Base-by-base conservation (phyloP, 2,329 filamentous ascomycete genomes). In the Ophiocordyceps sinensis region DNA sequence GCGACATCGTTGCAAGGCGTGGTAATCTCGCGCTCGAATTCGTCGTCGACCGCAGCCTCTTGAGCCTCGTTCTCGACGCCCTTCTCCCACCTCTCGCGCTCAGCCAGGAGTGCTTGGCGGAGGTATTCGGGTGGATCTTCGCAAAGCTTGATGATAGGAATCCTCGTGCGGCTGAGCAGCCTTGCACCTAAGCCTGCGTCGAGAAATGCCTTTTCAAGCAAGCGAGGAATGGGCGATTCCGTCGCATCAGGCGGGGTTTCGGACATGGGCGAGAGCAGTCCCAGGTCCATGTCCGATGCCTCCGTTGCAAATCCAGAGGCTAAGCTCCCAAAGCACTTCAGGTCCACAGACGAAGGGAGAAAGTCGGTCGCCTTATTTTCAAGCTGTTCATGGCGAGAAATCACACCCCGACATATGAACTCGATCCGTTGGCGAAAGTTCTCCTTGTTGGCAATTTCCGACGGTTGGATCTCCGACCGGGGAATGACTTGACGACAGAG, bases 231-330 rank as follows among this genome's bases (percentile, higher is more conserved):
- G 1, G 71, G 66, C 5, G 76, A 79, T 28, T 70, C 70, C 14
- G 68, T 56, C 13, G 66, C 65, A 45, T 76, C 70, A 3, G 71
- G 67, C 40, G 71, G 65, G 36, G 70, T 62, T 17, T 59, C 54
- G 2, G 81, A 80, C 38, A 70, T 61, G 4, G 74, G 75, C 1
- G 83, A 81, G 5, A 91, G 65, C 29, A 94, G 71, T 9, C 81
- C 83, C 28, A 94, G 72, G 58, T 95, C 88, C 81, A 94, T 86
- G 53, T 94, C 87, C 1, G 87, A 89, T n/a, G 78, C 77, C 51
- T 83, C 83, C 11, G 84, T 86, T 4, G 85, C 88, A 60, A 94
- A 94, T 0, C 87, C 87, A 12, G 86, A 88, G 17, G 76, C 75
- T 37, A 93, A 67, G 55, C 86, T 93, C 5, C 86, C 87, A 54